Base-by-base conservation (phyloP, 139 green algal species). In the Chlamydomonas sp. region DNA sequence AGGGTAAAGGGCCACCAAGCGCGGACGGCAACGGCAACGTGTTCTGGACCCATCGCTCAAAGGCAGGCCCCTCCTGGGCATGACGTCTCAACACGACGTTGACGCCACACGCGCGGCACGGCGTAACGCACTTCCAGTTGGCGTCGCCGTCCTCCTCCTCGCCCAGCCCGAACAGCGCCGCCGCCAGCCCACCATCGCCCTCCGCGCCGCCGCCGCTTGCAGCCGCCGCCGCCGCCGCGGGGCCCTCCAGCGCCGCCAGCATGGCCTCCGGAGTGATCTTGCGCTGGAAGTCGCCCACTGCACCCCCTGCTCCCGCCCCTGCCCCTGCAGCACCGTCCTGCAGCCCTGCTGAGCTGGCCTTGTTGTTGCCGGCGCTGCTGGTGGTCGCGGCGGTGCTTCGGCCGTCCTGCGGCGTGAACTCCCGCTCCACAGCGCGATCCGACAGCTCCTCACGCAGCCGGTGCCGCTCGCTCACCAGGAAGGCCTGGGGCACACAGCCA, bases 251-350 rank as follows among this genome's bases (percentile, higher is more conserved):
- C 72, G 81, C 90, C 61, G 93, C 84, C 85, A 93, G 31, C 12
- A 86, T 12, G 31, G 82, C 82, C 61, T 86, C 82, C 4, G 82
- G 82, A 8, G 79, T 91, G 79, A 96, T 91, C 90, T 96, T 96
- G 16, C 91, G 86, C 91, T 96, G 94, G 67, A 95, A 95, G 69
- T 93, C 85, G 61, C 78, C 77, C 58, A 86, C 8, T 4, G 12
- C 69, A n/a, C 57, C 73, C 12, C 17, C 31, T n/a, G 4, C 72
- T 14, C 5, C 67, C n/a, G 4, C 66, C 59, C 15, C 77, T 64
- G 64, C 84, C 67, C 71, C 73, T 85, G 14, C 80, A 2, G 63
- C 79, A 4, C 31, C 31, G 31, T 49, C 31, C 31, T 49, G 31
- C 31, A 49, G 31, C 31, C 31, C 31, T 49, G 31, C 31, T 49